A percentile compares a stretch with the other conserved stretches of the same genome.
phyloP scores from a whole-genome alignment of 768 basidiomycete genomes.

The Fomitopsis pulvina region DNA sequence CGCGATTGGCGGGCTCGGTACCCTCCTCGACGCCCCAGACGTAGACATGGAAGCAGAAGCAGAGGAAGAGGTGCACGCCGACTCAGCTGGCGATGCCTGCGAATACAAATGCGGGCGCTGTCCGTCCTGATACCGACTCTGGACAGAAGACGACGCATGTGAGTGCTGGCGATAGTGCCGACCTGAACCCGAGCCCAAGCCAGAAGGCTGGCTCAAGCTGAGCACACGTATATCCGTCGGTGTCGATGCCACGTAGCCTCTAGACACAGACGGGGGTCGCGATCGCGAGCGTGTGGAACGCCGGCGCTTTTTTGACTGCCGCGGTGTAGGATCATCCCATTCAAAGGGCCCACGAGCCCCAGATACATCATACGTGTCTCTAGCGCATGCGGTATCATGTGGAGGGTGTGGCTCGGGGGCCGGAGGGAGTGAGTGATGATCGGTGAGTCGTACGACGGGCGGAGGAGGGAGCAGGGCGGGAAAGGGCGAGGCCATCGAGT shows the following conservation, averaged over 20 bases:
- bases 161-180: too few relatives aligned
- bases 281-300: not conserved
- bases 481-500: constrained; percentile 9
- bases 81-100: not conserved
- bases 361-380: too few relatives aligned
- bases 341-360: too few relatives aligned
- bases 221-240: not conserved
- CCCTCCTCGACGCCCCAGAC: too few relatives aligned
- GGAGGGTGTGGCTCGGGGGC: not conserved
- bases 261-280: not conserved
- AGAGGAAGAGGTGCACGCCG: not conserved
- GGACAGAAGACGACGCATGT: too few relatives aligned
- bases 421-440: too few relatives aligned
- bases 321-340: not conserved
- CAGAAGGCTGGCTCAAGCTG: not conserved
- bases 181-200: too few relatives aligned
- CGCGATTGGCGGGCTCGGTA: not conserved
- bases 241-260: not conserved
- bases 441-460: too few relatives aligned
- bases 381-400: too few relatives aligned
- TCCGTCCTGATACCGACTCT: too few relatives aligned
- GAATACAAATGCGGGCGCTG: too few relatives aligned
- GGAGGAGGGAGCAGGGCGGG: constrained; percentile 3
- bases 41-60: too few relatives aligned
- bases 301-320: not conserved